phyloP scores from a whole-genome alignment of 208 protist species.

The Phytomonas sp. region DNA sequence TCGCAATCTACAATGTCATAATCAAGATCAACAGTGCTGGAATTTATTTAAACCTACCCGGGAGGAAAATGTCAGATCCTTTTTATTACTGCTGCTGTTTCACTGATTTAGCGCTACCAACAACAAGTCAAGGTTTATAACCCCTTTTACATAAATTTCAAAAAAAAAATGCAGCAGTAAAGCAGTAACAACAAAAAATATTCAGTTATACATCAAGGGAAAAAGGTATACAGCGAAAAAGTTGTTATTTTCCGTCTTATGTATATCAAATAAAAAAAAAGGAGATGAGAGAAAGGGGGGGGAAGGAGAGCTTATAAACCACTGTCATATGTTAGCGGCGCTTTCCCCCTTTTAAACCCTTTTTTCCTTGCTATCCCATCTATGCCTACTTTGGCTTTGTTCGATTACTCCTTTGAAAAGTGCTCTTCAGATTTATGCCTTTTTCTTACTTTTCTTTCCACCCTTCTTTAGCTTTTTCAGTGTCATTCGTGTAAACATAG shows the following conservation, averaged over 20 bases:
- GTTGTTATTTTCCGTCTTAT: background rate
- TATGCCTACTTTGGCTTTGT: background rate
- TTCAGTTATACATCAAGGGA: background rate
- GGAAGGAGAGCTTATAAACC: background rate
- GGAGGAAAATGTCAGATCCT: background rate
- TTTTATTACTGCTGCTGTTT: background rate
- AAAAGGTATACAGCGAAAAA: background rate
- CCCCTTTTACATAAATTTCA: background rate
- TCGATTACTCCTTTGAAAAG: background rate
- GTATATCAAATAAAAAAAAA: background rate
- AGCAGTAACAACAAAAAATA: background rate
- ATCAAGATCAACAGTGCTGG: background rate
- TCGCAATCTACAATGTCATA: background rate
- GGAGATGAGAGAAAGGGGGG: background rate
- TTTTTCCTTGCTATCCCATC: background rate
- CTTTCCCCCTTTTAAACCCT: background rate
- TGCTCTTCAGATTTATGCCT: background rate
- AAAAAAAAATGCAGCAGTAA: background rate
- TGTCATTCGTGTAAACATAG: conserved; percentile 69
- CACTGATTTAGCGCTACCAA: background rate
- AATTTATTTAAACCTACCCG: background rate
- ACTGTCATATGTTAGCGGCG: background rate
- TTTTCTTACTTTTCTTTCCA: conserved; percentile 30
- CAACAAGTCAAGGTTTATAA: background rate
- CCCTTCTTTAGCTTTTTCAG: conserved; percentile 69